Evolutionary conservation across 2,329 filamentous ascomycete genomes (phyloP).

Genomic region (Lecanicillium sp.): DNA sequence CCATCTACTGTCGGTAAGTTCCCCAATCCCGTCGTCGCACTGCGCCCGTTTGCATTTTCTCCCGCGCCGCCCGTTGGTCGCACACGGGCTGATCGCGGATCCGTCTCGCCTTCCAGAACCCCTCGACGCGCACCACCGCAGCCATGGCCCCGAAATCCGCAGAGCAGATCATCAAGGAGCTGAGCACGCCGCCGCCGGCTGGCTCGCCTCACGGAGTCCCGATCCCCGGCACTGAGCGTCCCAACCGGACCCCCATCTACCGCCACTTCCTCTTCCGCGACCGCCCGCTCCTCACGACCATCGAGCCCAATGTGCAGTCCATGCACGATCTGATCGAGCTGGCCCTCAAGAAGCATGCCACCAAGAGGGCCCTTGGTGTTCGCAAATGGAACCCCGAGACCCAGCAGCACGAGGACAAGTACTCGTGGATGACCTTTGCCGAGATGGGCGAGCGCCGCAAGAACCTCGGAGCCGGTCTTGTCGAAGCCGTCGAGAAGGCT

Average conservation of each 20-base stretch:
- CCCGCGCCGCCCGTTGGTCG: not conserved
- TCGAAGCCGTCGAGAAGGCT: conserved; percentile 70
- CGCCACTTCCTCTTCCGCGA: conserved; percentile 75
- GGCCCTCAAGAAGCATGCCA: conserved; percentile 55
- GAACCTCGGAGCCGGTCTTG: conserved; percentile 79
- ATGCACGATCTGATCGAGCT: conserved; percentile 77
- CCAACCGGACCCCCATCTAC: conserved; percentile 71
- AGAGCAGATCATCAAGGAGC: conserved; percentile 29
- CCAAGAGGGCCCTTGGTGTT: conserved; percentile 69
- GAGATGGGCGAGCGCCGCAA: conserved; percentile 73
- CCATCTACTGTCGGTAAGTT: not conserved
- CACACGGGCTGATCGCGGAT: not conserved
- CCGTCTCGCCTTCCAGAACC: not conserved
- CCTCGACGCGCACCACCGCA: conserved; percentile 26
- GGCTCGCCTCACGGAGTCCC: conserved; percentile 74
- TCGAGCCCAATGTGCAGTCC: conserved; percentile 66
- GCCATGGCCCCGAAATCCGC: conserved; percentile 7
- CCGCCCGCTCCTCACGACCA: conserved; percentile 61
- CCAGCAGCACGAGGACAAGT: conserved; percentile 67
- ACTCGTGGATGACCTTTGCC: conserved; percentile 76
- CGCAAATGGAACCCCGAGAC: conserved; percentile 71
- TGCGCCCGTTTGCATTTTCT: not conserved
- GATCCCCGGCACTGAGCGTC: conserved; percentile 66
- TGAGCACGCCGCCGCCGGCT: conserved; percentile 59
- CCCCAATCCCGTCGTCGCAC: too few relatives aligned